These are phyloP conservation scores for Diplodia intermedia DNA, from an alignment of 2,329 filamentous ascomycete genomes.

Conservation along the genomic window DNA sequence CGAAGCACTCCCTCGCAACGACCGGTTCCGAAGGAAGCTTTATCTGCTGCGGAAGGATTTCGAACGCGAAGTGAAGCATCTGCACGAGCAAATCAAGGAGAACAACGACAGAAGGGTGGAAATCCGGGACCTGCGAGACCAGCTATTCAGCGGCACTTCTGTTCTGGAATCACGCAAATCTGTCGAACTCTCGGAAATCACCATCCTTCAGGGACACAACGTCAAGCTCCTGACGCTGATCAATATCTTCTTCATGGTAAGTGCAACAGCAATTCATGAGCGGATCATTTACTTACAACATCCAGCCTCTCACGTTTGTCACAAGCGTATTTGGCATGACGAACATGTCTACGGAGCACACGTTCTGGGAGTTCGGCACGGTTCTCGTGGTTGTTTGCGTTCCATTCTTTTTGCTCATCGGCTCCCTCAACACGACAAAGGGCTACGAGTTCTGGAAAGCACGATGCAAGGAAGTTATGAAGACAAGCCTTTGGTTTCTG, in stretches of 20 bases:
- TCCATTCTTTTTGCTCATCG: slow-evolving; percentile 56
- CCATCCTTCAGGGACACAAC: slow-evolving; percentile 66
- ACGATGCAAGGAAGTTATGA: slow-evolving; percentile 31
- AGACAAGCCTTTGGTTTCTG: slow-evolving; percentile 31
- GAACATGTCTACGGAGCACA: slow-evolving; percentile 50
- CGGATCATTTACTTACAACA: background rate
- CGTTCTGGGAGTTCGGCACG: slow-evolving; percentile 51
- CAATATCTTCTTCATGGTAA: slow-evolving; percentile 64
- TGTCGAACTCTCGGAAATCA: slow-evolving; percentile 62
- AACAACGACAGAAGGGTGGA: slow-evolving; percentile 63
- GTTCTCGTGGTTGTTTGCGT: slow-evolving; percentile 53
- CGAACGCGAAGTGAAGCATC: slow-evolving; percentile 59
- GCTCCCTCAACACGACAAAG: slow-evolving; percentile 52
- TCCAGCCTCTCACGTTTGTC: slow-evolving; percentile 63
- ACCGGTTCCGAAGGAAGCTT: slow-evolving; percentile 59
- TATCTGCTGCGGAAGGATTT: slow-evolving; percentile 57
- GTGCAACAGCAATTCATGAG: background rate
- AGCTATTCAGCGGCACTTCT: slow-evolving; percentile 68
- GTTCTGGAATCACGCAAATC: slow-evolving; percentile 67
- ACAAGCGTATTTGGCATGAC: slow-evolving; percentile 65
- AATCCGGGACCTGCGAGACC: slow-evolving; percentile 64
- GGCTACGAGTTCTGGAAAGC: slow-evolving; percentile 48
- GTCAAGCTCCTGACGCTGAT: slow-evolving; percentile 67
- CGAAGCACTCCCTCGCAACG: slow-evolving; percentile 53
- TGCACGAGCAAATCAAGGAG: slow-evolving; percentile 56